phyloP scores from a whole-genome alignment of 208 protist species.

The Tritrichomonas foetus region DNA sequence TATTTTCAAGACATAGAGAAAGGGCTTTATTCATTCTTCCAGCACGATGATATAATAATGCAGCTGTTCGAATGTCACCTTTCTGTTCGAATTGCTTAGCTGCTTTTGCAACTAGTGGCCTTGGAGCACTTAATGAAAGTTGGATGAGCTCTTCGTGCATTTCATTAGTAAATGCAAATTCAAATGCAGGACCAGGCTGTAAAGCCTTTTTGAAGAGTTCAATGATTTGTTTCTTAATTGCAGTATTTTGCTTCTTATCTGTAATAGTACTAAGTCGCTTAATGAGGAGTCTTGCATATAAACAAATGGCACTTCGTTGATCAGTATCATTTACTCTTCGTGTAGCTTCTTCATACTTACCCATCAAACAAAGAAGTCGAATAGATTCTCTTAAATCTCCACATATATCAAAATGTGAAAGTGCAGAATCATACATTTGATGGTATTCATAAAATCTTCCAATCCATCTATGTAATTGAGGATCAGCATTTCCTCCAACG shows the following conservation, averaged over 20 bases:
- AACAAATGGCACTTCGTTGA: neutral
- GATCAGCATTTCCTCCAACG: neutral
- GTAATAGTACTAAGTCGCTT: neutral
- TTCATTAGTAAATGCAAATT: neutral
- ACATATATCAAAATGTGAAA: neutral
- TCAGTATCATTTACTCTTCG: neutral
- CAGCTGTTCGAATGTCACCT: neutral
- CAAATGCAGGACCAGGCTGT: neutral
- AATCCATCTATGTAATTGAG: neutral
- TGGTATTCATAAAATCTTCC: neutral
- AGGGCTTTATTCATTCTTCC: neutral
- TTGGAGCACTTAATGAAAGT: neutral
- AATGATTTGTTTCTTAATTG: neutral
- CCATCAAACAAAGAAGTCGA: neutral
- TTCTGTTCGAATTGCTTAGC: neutral
- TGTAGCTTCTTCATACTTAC: neutral
- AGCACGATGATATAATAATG: neutral
- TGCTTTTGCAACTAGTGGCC: neutral
- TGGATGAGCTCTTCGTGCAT: neutral
- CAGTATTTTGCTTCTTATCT: neutral
- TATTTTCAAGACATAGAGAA: neutral
- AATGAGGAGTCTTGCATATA: neutral
- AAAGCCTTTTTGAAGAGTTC: neutral
- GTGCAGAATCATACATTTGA: neutral
- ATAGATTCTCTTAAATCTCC: neutral